Evolutionary conservation across 1,284 basidiomycete species (phyloP), one percentile per base, ranked within the genome.

Genomic region (Cystobasidium slooffiae): DNA sequence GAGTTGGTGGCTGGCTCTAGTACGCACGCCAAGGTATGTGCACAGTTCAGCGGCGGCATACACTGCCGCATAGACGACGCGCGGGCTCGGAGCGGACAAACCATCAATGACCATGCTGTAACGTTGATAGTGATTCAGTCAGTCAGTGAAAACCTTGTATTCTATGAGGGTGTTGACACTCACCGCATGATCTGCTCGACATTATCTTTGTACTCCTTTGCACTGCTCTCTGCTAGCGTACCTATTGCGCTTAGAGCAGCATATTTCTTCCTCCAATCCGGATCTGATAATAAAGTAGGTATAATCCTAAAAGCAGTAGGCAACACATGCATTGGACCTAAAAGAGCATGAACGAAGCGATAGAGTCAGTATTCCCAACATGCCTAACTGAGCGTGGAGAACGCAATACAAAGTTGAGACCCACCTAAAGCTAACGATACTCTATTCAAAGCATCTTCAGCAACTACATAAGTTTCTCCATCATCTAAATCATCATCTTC

Each of bases 211-310:
- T 58, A 72, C 12, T 63, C n/a, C 46, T 63, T 39, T 7, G 52
- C 44, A 39, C 69, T 63, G 18, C 69, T 59, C 53, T 72, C 69
- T 22, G 59, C 69, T 14, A 72, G 61, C 0, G 69, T 72, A n/a
- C 69, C 69, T 14, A 72, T 72, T 0, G 69, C 69, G 69, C 69
- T 72, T 1, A 72, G n/a, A 31, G 69, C 59, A 51, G 69, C 69
- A 46, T 72, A 72, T 8, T 61, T 44, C 12, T 64, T 16, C 41
- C 62, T 49, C 69, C 69, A 72, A 10, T 72, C 69, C 37, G 53
- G 24, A 14, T 44, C 37, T 37, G 58, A 18, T 18, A 58, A 24
- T 20, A 72, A 39, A 22, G 46, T 39, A 4, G 69, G 69, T 16
- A 72, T 72, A n/a, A 72, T 55, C 4, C 52, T 24, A 46, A 72